Evolutionary conservation across 768 basidiomycete genomes (phyloP), one percentile per base, ranked within the genome.

Genomic region (Hypsizygus marmoreus): DNA sequence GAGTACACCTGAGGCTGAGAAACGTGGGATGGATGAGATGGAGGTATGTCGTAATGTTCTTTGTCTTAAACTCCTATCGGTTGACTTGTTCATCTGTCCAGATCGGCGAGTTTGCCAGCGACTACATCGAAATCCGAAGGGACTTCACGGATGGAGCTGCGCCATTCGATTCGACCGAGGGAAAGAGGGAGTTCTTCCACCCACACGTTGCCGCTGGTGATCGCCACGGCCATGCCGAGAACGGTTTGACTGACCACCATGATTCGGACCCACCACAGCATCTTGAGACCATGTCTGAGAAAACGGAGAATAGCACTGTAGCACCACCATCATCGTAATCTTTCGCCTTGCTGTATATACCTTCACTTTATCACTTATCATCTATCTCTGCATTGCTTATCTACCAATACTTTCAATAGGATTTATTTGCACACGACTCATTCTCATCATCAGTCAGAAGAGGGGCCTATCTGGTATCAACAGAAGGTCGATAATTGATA

Each of bases 31-130:
- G 73, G 85, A 87, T 51, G 85, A 86, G 57, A 75, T 80, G 20
- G 82, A 90, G 75, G 85, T 86, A 53, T 45, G 77, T 45, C 22
- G 25, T 24, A 35, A 31, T 8, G 1, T 7, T 14, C 20, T 24
- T 40, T 42, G 20, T 14, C 5, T 32, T 24, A 14, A 12, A 14
- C 22, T 13, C 13, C 36, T 19, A 10, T 33, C 13, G 28, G 10
- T 37, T 34, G 1, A 43, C 34, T 40, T 24, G 40, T 16, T 13
- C 13, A 8, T 22, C 12, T 17, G n/a, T 11, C 11, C 46, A 85
- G 81, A 81, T 84, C 29, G 83, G 84, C 40, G 84, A 86, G 56
- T 86, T 84, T 47, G 84, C 83, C 11, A 79, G 70, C 14, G 84
- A 86, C 52, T 85, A 84, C 50, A 81, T 83, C 47, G 81, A 89